Percentiles rank a stretch among this genome's conserved stretches.
These are phyloP conservation scores for Jasminum sambac DNA, from an alignment of 257 asterid species.

Conservation along the genomic window DNA sequence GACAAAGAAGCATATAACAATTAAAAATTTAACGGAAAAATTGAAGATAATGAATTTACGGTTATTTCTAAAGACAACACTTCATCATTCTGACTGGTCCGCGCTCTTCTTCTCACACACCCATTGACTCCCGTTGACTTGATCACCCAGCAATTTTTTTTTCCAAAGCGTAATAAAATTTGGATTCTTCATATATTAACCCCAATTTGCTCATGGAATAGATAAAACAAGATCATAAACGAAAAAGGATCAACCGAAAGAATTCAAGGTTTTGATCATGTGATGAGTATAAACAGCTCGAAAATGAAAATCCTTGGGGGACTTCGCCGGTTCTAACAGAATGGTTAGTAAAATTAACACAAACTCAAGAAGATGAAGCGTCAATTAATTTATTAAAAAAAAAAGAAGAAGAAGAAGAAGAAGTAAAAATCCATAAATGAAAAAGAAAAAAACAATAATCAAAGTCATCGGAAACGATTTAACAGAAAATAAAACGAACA, in stretches of 20 bases:
- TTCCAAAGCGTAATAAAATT: background rate
- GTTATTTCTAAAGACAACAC: background rate
- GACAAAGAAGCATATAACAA: conserved; percentile 6
- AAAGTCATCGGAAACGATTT: background rate
- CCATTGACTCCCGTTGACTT: conserved; percentile 14
- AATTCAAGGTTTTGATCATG: background rate
- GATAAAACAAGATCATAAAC: background rate
- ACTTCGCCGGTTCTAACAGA: background rate
- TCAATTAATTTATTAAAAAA: background rate
- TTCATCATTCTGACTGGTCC: background rate
- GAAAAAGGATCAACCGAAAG: background rate
- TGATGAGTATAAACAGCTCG: background rate
- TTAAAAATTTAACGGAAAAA: background rate
- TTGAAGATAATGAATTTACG: background rate
- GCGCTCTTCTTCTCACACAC: background rate
- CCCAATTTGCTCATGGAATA: background rate
- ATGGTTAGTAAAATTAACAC: background rate
- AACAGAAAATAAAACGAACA: background rate
- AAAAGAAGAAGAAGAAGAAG: too few relatives aligned
- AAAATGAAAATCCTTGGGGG: background rate
- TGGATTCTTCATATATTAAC: background rate
- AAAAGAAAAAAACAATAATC: background rate
- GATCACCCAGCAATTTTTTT: background rate
- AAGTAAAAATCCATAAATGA: background rate
- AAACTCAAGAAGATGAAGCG: background rate